A percentile compares a stretch with the other conserved stretches of the same genome.
These are phyloP conservation scores for Candida ponderosae DNA, from an alignment of 805 yeast species.

Conservation along the genomic window DNA sequence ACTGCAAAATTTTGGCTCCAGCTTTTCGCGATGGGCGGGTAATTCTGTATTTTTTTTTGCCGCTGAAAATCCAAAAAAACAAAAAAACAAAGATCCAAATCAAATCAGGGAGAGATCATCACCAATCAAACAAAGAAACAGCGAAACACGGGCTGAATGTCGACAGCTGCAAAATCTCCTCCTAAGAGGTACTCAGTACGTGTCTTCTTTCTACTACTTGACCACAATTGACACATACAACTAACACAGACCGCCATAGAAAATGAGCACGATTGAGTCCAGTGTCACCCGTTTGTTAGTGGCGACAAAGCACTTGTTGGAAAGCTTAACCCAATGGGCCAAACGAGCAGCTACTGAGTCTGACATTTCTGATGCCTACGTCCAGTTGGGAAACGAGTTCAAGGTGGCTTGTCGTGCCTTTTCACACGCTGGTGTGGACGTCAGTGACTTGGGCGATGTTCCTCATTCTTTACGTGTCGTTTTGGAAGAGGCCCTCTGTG, in stretches of 20 bases:
- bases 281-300: constrained; percentile 74
- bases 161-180: constrained; percentile 5
- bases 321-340: constrained; percentile 87
- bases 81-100: neutral
- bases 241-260: constrained; percentile 3
- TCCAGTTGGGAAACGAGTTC: constrained; percentile 88
- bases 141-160: neutral
- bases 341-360: constrained; percentile 67
- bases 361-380: constrained; percentile 86
- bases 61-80: neutral
- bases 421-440: constrained; percentile 69
- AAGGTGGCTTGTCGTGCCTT: constrained; percentile 79
- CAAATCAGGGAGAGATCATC: neutral
- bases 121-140: neutral
- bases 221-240: no score
- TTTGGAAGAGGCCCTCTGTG: constrained; percentile 79
- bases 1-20: no score
- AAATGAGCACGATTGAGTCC: constrained; percentile 57
- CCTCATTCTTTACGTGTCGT: constrained; percentile 75
- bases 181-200: constrained; percentile 21
- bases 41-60: no score
- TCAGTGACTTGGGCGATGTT: constrained; percentile 81
- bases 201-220: neutral
- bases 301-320: constrained; percentile 84
- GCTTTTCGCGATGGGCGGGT: no score